Evolutionary conservation across 73 alveolate genomes (phyloP), one percentile per base, ranked within the genome.

Genomic region (Paramecium primaurelia): DNA sequence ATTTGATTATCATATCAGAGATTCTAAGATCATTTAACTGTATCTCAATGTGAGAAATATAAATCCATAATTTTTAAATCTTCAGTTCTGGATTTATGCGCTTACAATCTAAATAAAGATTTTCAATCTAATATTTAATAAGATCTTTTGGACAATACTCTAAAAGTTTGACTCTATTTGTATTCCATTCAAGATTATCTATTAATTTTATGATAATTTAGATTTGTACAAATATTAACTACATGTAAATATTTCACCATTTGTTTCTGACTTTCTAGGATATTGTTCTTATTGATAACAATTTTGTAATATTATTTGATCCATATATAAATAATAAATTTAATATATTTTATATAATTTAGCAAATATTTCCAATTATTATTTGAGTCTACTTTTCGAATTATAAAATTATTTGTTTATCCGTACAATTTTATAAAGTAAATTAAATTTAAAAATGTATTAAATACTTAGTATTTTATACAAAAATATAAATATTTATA

Each of bases 21-120:
- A 75, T 22, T 75, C 69, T 36, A 22, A 22, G 25, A 22, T 22
- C 25, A 22, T 22, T 22, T 22, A 22, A 22, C 25, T 22, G 25
- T 22, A 22, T 75, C 88, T 75, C 88, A 6, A 75, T 75, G 88
- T 75, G 38, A 75, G n/a, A 75, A 75, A 75, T 75, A 18, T 26
- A 75, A 7, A 3, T 38, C 88, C 8, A 42, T 32, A 30, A 10
- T 42, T 5, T 30, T 36, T 4, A 26, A 60, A 12, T 28, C 83
- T 60, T 49, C 60, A n/a, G 14, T 49, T 14, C 12, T 49, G 60
- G 60, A 49, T 6, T 49, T 49, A 49, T 49, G 60, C 60, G 14
- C 68, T 38, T 16, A 36, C 88, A 36, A 75, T 75, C 18, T 75
- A 18, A 37, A 69, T 40, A 36, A 36, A 75, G 6, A 75, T 30